Evolutionary conservation across 192 early-diverging fungal species (phyloP).

Genomic region (Mortierella hygrophila): DNA sequence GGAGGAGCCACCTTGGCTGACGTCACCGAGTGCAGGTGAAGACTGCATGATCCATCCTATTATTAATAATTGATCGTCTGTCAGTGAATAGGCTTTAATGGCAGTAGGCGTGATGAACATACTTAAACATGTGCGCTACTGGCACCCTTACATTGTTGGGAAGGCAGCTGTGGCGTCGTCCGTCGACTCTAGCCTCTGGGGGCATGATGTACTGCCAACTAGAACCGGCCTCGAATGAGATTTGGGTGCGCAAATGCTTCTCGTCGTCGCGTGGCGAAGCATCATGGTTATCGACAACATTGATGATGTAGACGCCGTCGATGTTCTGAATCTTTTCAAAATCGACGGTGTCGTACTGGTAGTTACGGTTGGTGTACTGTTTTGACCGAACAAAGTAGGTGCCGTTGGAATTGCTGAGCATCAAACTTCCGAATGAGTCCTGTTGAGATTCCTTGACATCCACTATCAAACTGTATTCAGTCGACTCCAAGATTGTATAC

Average conservation of each 20-base stretch:
- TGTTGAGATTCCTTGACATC: slow-evolving; percentile 68
- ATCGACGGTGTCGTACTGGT: slow-evolving; percentile 79
- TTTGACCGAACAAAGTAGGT: slow-evolving; percentile 85
- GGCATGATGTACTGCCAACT: slow-evolving; percentile 80
- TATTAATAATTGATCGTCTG: not conserved
- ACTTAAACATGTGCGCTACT: not conserved
- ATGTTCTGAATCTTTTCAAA: slow-evolving; percentile 90
- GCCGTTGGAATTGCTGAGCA: slow-evolving; percentile 90
- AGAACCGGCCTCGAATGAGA: slow-evolving; percentile 91
- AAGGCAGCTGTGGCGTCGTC: slow-evolving; percentile 68
- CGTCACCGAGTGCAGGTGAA: slow-evolving; percentile 92
- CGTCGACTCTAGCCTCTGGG: slow-evolving; percentile 70
- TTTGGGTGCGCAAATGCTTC: slow-evolving; percentile 77
- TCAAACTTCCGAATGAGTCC: slow-evolving; percentile 76
- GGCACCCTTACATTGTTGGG: slow-evolving; percentile 37
- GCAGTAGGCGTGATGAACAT: not conserved
- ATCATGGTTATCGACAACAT: slow-evolving; percentile 86
- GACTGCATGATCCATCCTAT: slow-evolving; percentile 72
- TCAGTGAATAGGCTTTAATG: not conserved
- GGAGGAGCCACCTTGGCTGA: slow-evolving; percentile 73
- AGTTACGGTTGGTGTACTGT: slow-evolving; percentile 85
- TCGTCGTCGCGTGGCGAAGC: slow-evolving; percentile 46
- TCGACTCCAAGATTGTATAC: slow-evolving; percentile 91
- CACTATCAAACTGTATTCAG: slow-evolving; percentile 78
- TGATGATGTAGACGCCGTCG: slow-evolving; percentile 88